Conservation (phyloP, 2,329 filamentous ascomycete genomes). For the Cercospora berteroae region DNA sequence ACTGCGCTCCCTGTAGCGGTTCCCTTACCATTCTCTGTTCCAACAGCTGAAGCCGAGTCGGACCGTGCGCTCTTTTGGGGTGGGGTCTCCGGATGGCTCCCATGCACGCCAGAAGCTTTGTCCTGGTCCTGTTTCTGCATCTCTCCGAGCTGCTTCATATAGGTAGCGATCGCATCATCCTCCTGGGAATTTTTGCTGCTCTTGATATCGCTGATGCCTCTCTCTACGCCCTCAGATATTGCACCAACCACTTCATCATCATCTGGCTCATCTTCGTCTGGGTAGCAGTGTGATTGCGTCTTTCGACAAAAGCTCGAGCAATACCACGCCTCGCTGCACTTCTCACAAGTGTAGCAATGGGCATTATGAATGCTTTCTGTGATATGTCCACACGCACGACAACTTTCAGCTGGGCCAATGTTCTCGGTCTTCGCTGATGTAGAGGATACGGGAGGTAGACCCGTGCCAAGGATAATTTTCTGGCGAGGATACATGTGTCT, state of each 20-base stretch:
- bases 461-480: neutral
- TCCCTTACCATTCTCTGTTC: too few relatives aligned
- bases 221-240: neutral
- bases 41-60: too few relatives aligned
- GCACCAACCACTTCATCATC: neutral
- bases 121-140: neutral
- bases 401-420: neutral
- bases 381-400: neutral
- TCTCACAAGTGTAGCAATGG: neutral
- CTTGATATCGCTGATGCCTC: neutral
- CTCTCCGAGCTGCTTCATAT: neutral
- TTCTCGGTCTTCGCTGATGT: neutral
- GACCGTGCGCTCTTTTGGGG: neutral
- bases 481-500: neutral
- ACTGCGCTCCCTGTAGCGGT: too few relatives aligned
- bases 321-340: neutral
- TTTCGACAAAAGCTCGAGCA: neutral
- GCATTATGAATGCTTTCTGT: neutral
- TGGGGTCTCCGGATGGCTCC: neutral
- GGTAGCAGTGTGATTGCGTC: slow-evolving; percentile 1
- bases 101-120: neutral
- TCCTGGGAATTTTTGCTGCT: neutral
- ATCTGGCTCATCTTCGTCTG: neutral
- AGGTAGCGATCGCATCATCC: neutral
- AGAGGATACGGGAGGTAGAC: neutral